Conservation (phyloP, 2,329 filamentous ascomycete genomes). For the Ophiostoma sp. region DNA sequence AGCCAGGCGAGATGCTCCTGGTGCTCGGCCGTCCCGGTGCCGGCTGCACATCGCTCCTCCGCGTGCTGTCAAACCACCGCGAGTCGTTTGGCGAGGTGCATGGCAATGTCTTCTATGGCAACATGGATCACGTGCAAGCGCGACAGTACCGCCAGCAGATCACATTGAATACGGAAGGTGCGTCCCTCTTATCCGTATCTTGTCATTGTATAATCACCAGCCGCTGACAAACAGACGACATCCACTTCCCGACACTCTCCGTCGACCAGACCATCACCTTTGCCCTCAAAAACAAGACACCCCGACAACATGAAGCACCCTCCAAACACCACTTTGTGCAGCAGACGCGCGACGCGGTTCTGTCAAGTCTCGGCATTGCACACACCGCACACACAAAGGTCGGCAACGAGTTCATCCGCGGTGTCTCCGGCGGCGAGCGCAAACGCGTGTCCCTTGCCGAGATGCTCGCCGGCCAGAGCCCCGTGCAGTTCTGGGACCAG, state of each 20-base stretch:
- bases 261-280: slow-evolving; percentile 77
- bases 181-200: neutral
- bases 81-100: slow-evolving; percentile 81
- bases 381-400: slow-evolving; percentile 70
- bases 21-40: slow-evolving; percentile 66
- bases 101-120: slow-evolving; percentile 69
- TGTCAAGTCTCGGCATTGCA: slow-evolving; percentile 69
- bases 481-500: slow-evolving; percentile 67
- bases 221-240: slow-evolving; percentile 67
- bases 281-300: slow-evolving; percentile 62
- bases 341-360: slow-evolving; percentile 66
- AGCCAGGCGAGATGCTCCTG: slow-evolving; percentile 68
- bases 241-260: slow-evolving; percentile 70
- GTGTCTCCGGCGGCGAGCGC: slow-evolving; percentile 68
- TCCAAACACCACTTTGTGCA: slow-evolving; percentile 46
- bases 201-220: slow-evolving; percentile 70
- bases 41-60: slow-evolving; percentile 80
- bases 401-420: slow-evolving; percentile 69
- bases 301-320: slow-evolving; percentile 59
- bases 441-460: slow-evolving; percentile 62
- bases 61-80: slow-evolving; percentile 65
- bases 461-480: slow-evolving; percentile 53
- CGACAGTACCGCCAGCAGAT: slow-evolving; percentile 36
- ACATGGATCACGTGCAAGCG: slow-evolving; percentile 45
- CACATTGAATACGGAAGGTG: slow-evolving; percentile 56